Evolutionary conservation across 192 early-diverging fungal species (phyloP), one percentile per base, ranked within the genome.

Genomic region (Podochytrium sp.): DNA sequence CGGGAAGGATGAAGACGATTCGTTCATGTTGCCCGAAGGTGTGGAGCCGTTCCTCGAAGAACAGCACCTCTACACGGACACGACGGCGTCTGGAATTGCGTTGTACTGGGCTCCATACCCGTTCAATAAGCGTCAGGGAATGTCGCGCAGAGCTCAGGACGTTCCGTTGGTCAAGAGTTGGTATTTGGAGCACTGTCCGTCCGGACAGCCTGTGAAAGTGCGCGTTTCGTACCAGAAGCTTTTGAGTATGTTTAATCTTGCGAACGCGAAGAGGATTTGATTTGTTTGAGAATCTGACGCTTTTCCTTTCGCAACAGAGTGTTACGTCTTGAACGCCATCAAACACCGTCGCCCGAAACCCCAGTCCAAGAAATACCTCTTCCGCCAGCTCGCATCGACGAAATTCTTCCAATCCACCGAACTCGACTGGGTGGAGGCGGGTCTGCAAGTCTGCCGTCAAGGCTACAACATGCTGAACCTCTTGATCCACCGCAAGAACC

Each of bases 381-480:
- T 99, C 86, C 85, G 93, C 29, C 95, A 97, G 80, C 88, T 99
- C 43, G 92, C 93, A 73, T 89, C 94, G 3, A 99, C 96, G 47
- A 99, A 99, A 76, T 99, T 99, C 80, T 99, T 99, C 87, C 98
- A 99, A 81, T 89, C 91, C 2, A 99, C 98, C 7, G 95, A 97
- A 76, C 81, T 99, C 12, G 98, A 99, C 81, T 99, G 98, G 98
- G 96, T 99, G 50, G 98, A 99, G 84, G 98, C 95, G 27, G 98
- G 98, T 62, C 81, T 99, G 50, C 98, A 99, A 83, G 96, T 99
- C 35, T 96, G 93, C 77, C 88, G 96, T 25, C 98, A 99, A 85
- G 98, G 98, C 62, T 96, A 97, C 84, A 99, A 97, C 77, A 99
- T 99, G 98, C 87, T 99, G 25, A 99, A 98, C 75, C 86, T 99